Evolutionary conservation across 2,329 filamentous ascomycete genomes (phyloP), one percentile per base, ranked within the genome.

Genomic region (Alternaria postmessia): DNA sequence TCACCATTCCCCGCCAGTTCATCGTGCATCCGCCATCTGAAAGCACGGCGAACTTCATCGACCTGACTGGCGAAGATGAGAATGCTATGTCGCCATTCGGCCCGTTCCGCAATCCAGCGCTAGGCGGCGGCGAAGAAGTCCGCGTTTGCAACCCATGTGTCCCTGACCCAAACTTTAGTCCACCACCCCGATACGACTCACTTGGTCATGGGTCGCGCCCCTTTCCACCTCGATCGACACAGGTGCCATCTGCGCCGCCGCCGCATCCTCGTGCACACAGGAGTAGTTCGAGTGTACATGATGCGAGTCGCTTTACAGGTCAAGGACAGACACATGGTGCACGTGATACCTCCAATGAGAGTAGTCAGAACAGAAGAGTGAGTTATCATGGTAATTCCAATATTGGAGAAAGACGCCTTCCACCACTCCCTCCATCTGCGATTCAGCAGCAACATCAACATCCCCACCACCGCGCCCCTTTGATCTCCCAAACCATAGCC

Each of bases 1-100:
- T 98, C 74, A 96, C 92, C 4, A 97, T 98, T 64, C 94, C 94
- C 1, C 87, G 94, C 66, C 92, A 95, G 74, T 98, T 92, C 76
- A 97, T 98, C 66, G 93, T 97, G 26, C 90, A 90, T 48, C 91
- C 92, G 3, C 66, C 72, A 70, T 82, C 67, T 24, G 68, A 74
- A 18, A 59, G 53, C n/a, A 55, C 20, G 1, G 57, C 62, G 7
- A 67, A 63, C 57, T 66, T 81, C n/a, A 73, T 84, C 41, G 81
- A 84, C 72, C 72, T 84, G 11, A 83, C 81, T 34, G 76, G 74
- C 22, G 81, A 83, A 22, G 74, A 70, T 39, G 63, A 59, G 32
- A 73, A 64, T 57, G 61, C 54, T 44, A 72, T 70, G 72, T 69
- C 65, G 36, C 59, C 59, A 49, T 75, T 71, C 61, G 72, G 67